These are phyloP conservation scores for Fusarium duplospermum DNA, from an alignment of 2,329 filamentous ascomycete genomes.

Conservation along the genomic window DNA sequence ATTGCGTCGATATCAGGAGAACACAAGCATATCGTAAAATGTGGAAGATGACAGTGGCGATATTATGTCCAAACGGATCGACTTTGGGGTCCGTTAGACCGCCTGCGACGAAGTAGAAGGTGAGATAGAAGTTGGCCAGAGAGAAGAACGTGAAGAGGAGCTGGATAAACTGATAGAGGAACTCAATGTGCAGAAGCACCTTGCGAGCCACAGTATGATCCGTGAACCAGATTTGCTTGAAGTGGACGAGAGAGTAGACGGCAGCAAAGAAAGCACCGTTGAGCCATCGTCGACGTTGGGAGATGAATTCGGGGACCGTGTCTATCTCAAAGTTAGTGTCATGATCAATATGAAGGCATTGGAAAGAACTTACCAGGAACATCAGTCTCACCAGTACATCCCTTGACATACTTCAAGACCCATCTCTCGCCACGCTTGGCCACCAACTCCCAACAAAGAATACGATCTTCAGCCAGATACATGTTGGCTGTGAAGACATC, in stretches of 20 bases:
- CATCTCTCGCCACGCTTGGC: conserved; percentile 94
- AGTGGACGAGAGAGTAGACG: conserved; percentile 96
- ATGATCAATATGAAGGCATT: background rate
- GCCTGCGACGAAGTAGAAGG: conserved; percentile 97
- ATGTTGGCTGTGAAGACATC: conserved; percentile 98
- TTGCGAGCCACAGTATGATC: conserved; percentile 93
- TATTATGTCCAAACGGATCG: conserved; percentile 91
- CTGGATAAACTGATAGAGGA: conserved; percentile 92
- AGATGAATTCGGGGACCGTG: conserved; percentile 94
- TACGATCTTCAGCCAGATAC: conserved; percentile 91
- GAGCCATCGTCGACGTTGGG: conserved; percentile 94
- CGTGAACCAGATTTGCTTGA: conserved; percentile 90
- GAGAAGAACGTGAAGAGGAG: conserved; percentile 98
- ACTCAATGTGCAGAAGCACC: conserved; percentile 92
- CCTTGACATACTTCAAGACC: conserved; percentile 98
- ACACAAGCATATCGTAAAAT: conserved; percentile 87
- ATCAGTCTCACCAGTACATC: conserved; percentile 96
- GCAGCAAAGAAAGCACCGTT: conserved; percentile 99
- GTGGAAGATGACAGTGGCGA: conserved; percentile 87
- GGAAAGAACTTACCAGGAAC: conserved; percentile 79
- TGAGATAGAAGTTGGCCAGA: conserved; percentile 97
- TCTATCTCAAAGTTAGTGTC: conserved; percentile 65
- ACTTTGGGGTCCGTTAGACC: conserved; percentile 82
- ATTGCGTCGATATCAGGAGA: conserved; percentile 91
- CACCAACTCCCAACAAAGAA: conserved; percentile 93